phyloP scores from a whole-genome alignment of 306 rosid genomes.

The Echinosophora koreensis region DNA sequence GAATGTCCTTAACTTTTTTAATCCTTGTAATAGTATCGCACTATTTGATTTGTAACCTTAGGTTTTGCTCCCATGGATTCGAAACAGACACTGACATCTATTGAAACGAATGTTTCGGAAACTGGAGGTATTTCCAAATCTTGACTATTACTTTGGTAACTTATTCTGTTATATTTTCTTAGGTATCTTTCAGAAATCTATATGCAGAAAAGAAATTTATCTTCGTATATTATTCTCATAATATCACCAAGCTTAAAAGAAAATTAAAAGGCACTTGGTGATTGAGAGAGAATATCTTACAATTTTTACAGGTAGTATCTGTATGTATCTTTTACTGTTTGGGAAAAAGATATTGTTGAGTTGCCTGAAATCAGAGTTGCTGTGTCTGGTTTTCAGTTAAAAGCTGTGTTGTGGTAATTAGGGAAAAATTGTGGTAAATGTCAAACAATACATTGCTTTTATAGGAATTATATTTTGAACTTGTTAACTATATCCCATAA shows the following conservation, averaged over 20 bases:
- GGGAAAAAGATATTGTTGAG: neutral
- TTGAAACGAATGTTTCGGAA: slow-evolving; percentile 58
- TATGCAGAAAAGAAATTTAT: neutral
- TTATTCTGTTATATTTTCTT: slow-evolving; percentile 28
- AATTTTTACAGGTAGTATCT: slow-evolving; percentile 11
- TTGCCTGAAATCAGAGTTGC: slow-evolving; percentile 27
- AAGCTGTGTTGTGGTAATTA: neutral
- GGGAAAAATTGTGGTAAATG: slow-evolving; percentile 9
- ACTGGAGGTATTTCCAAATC: slow-evolving; percentile 64
- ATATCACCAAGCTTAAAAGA: slow-evolving; percentile 16
- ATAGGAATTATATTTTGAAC: slow-evolving; percentile 16
- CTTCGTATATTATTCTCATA: slow-evolving; percentile 29
- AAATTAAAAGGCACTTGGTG: neutral
- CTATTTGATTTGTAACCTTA: slow-evolving; percentile 48
- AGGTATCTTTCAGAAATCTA: slow-evolving; percentile 31
- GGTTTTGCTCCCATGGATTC: slow-evolving; percentile 71
- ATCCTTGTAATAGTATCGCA: slow-evolving; percentile 15
- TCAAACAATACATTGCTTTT: slow-evolving; percentile 15
- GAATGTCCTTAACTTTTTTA: slow-evolving; percentile 26
- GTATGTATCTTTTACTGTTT: neutral
- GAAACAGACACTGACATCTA: slow-evolving; percentile 48
- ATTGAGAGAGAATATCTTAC: slow-evolving; percentile 12
- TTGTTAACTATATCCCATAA: neutral
- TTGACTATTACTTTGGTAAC: slow-evolving; percentile 31
- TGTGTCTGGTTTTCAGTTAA: slow-evolving; percentile 35